These are phyloP conservation scores for Xylaria sp. DNA, from an alignment of 2,329 filamentous ascomycete species.

Conservation along the genomic window DNA sequence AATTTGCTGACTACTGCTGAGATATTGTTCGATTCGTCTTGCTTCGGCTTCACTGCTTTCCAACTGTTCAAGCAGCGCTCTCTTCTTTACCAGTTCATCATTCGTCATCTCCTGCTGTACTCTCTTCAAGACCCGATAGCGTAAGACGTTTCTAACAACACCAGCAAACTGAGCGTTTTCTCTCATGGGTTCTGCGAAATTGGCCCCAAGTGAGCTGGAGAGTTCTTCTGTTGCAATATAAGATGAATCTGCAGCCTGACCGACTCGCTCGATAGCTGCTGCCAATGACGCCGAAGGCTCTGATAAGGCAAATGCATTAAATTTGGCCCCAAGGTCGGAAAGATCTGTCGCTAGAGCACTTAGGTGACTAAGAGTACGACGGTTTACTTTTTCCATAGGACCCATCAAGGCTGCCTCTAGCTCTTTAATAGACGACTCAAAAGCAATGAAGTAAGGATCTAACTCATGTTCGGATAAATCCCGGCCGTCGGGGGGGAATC, in stretches of 20 bases:
- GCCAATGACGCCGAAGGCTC: slow-evolving; percentile 89
- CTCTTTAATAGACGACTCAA: slow-evolving; percentile 90
- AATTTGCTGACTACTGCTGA: slow-evolving; percentile 73
- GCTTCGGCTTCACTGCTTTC: slow-evolving; percentile 94
- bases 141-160: slow-evolving; percentile 85
- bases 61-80: slow-evolving; percentile 79
- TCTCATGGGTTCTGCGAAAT: slow-evolving; percentile 96
- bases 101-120: slow-evolving; percentile 98
- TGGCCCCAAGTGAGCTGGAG: slow-evolving; percentile 84
- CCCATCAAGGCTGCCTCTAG: slow-evolving; percentile 87
- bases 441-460: slow-evolving; percentile 94
- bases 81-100: slow-evolving; percentile 91
- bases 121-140: slow-evolving; percentile 89
- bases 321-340: slow-evolving; percentile 91
- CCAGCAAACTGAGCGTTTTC: slow-evolving; percentile 97
- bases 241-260: slow-evolving; percentile 92
- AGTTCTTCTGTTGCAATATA: slow-evolving; percentile 96
- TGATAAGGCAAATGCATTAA: slow-evolving; percentile 94
- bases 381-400: slow-evolving; percentile 96
- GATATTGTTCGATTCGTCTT: slow-evolving; percentile 89
- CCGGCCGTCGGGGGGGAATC: slow-evolving; percentile 81
- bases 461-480: slow-evolving; percentile 85
- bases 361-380: slow-evolving; percentile 84
- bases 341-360: slow-evolving; percentile 84
- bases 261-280: slow-evolving; percentile 90